A percentile compares a stretch with the other conserved stretches of the same genome.
Evolutionary conservation across 805 yeast genomes (phyloP).

Genomic region (Komagataella kurtzmanii): DNA sequence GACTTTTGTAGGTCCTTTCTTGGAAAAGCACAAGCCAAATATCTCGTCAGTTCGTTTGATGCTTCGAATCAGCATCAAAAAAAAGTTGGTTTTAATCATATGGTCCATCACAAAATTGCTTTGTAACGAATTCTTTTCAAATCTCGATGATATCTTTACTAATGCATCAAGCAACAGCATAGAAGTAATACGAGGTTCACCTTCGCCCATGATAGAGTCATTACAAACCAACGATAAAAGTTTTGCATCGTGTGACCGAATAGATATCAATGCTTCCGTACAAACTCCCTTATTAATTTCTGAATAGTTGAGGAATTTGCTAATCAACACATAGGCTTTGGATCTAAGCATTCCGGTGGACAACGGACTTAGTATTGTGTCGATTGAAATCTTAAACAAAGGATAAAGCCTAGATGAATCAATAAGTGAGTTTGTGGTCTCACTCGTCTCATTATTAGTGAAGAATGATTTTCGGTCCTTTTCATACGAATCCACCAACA

Average conservation of each 20-base stretch:
- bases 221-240: slow-evolving; percentile 53
- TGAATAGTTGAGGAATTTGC: slow-evolving; percentile 45
- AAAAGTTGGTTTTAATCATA: slow-evolving; percentile 50
- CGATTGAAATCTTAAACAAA: slow-evolving; percentile 59
- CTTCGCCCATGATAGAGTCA: slow-evolving; percentile 74
- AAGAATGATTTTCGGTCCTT: slow-evolving; percentile 3
- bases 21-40: slow-evolving; percentile 22
- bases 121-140: slow-evolving; percentile 38
- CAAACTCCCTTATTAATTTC: slow-evolving; percentile 26
- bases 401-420: slow-evolving; percentile 44
- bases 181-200: slow-evolving; percentile 62
- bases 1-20: slow-evolving; percentile 10
- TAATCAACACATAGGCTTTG: slow-evolving; percentile 65
- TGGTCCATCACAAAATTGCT: slow-evolving; percentile 45
- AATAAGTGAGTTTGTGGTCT: slow-evolving; percentile 19
- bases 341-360: slow-evolving; percentile 60
- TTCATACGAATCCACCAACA: slow-evolving; percentile 51
- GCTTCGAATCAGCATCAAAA: slow-evolving; percentile 52
- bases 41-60: slow-evolving; percentile 59
- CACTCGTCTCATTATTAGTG: slow-evolving; percentile 7
- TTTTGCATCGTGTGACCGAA: slow-evolving; percentile 45
- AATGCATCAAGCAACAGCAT: slow-evolving; percentile 51
- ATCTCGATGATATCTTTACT: slow-evolving; percentile 25
- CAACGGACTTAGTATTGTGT: slow-evolving; percentile 59
- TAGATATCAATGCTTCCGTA: slow-evolving; percentile 34